Evolutionary conservation across 192 early-diverging fungal genomes (phyloP).

Genomic region (Gamsiella multidivaricata): DNA sequence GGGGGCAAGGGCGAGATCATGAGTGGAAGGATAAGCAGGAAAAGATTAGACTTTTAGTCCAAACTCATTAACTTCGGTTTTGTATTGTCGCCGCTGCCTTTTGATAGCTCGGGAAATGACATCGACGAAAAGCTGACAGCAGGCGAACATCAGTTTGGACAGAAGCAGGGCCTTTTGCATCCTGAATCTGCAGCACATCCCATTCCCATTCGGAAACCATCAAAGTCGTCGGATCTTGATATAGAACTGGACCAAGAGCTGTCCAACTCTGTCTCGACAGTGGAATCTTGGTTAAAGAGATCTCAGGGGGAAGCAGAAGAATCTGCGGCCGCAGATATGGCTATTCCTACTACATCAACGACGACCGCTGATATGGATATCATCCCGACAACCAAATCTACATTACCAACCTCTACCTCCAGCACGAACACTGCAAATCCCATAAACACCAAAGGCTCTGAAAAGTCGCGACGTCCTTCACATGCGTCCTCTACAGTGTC

Average conservation of each 20-base stretch:
- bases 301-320: background rate
- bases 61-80: no score
- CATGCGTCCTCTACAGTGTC: slow-evolving; percentile 24
- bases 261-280: slow-evolving; percentile 12
- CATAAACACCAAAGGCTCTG: background rate
- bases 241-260: slow-evolving; percentile 19
- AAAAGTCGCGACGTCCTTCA: slow-evolving; percentile 25
- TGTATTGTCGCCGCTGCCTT: no score
- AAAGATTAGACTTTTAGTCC: no score
- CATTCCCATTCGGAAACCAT: background rate
- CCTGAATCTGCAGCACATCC: background rate
- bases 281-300: slow-evolving; percentile 36
- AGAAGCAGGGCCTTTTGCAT: background rate
- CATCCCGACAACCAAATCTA: background rate
- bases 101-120: no score
- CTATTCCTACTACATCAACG: no score
- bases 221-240: background rate
- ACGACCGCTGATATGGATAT: background rate
- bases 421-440: background rate
- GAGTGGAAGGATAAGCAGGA: no score
- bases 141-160: background rate
- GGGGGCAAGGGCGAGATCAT: no score
- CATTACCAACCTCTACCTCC: background rate
- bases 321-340: no score
- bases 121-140: no score